Evolutionary conservation across 352 stramenopile species (phyloP).

Genomic region (Pythium biforme): DNA sequence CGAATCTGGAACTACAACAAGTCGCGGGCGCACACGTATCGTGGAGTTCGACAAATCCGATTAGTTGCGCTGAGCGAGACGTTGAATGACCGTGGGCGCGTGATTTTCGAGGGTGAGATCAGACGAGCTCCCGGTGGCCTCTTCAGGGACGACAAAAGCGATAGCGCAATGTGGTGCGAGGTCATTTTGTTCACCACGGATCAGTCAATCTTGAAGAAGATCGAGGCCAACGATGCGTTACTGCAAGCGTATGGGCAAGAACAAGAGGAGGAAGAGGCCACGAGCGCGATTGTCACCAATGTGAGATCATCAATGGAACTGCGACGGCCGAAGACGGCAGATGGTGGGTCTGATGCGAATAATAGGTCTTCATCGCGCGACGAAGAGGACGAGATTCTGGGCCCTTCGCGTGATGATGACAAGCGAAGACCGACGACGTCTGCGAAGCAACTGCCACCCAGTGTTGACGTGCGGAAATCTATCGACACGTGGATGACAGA

Average conservation of each 20-base stretch:
- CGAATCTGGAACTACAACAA: conserved; percentile 95
- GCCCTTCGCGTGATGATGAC: not conserved
- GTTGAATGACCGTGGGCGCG: not conserved
- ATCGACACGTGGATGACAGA: conserved; percentile 45
- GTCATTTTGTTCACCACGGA: conserved; percentile 88
- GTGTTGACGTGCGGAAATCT: conserved; percentile 32
- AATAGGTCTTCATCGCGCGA: not conserved
- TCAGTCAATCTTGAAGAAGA: conserved; percentile 51
- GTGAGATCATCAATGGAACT: conserved; percentile 46
- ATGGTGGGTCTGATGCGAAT: conserved; percentile 25
- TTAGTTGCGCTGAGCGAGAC: conserved; percentile 42
- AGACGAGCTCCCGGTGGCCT: conserved; percentile 66
- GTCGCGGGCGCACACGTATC: conserved; percentile 76
- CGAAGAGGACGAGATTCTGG: conserved; percentile 3
- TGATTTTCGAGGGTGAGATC: conserved; percentile 89
- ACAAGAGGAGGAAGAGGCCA: conserved; percentile 50
- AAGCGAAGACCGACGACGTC: conserved; percentile 42
- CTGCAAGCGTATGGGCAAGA: conserved; percentile 27
- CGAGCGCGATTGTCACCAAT: conserved; percentile 30
- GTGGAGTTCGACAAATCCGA: conserved; percentile 58
- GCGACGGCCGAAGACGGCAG: conserved; percentile 52
- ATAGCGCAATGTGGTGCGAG: conserved; percentile 60
- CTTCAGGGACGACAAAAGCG: conserved; percentile 41
- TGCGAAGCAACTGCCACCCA: conserved; percentile 21
- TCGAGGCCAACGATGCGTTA: conserved; percentile 61